phyloP scores from a whole-genome alignment of 306 rosid species.

The Prunus mume region DNA sequence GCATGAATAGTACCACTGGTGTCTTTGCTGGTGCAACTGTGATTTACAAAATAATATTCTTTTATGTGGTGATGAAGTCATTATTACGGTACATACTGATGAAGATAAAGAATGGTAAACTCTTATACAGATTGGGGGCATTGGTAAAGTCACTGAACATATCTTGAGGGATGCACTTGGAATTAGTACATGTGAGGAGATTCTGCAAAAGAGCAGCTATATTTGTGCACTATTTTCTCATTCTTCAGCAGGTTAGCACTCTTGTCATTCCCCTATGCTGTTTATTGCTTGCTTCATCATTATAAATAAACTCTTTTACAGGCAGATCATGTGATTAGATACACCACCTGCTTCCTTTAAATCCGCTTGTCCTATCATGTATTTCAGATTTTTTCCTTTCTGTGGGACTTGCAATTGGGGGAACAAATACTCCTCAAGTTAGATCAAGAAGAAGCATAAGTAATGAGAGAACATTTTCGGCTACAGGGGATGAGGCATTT shows the following conservation, averaged over 20 bases:
- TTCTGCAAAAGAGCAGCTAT: conserved; percentile 65
- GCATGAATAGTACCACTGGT: not conserved
- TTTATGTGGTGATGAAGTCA: conserved; percentile 19
- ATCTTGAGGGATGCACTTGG: conserved; percentile 76
- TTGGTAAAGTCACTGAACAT: conserved; percentile 91
- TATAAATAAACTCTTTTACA: not conserved
- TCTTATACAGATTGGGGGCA: conserved; percentile 86
- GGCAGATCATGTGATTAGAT: not conserved
- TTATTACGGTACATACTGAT: conserved; percentile 8
- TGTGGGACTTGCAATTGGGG: conserved; percentile 89
- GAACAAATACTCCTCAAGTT: conserved; percentile 61
- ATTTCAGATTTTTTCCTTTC: conserved; percentile 79
- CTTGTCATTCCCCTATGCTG: conserved; percentile 7
- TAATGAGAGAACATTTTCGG: conserved; percentile 87
- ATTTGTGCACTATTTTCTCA: conserved; percentile 79
- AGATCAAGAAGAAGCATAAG: conserved; percentile 83
- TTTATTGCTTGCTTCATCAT: not conserved
- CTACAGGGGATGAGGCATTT: conserved; percentile 60
- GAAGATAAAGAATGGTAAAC: conserved; percentile 13
- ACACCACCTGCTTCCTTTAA: not conserved
- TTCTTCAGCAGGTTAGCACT: conserved; percentile 70
- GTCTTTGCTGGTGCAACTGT: not conserved
- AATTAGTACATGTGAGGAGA: conserved; percentile 79
- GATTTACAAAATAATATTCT: not conserved
- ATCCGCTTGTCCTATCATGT: not conserved